Evolutionary conservation across 2,329 filamentous ascomycete species (phyloP).

Genomic region (Xylariaceae sp.): DNA sequence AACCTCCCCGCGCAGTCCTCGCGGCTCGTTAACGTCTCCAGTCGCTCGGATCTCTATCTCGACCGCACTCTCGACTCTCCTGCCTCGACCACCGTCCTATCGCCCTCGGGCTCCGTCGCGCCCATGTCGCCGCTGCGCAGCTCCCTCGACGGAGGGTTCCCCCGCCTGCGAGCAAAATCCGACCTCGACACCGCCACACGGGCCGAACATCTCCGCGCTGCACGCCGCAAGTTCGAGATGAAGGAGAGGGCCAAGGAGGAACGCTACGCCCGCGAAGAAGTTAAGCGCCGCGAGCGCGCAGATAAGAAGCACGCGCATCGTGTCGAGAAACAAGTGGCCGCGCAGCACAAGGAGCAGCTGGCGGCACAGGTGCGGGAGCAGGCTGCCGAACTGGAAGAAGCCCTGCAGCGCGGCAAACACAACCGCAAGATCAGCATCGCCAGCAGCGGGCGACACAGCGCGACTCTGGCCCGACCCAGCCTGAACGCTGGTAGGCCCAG

Average conservation of each 20-base stretch:
- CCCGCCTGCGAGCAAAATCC: slow-evolving; percentile 55
- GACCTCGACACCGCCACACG: slow-evolving; percentile 54
- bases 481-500: slow-evolving; percentile 22
- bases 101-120: slow-evolving; percentile 34
- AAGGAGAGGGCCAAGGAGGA: slow-evolving; percentile 59
- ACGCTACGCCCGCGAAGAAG: slow-evolving; percentile 57
- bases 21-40: slow-evolving; percentile 41
- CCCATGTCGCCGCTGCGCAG: slow-evolving; percentile 52
- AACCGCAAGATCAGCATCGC: slow-evolving; percentile 28
- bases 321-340: slow-evolving; percentile 43
- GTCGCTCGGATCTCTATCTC: slow-evolving; percentile 46
- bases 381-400: slow-evolving; percentile 29
- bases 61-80: slow-evolving; percentile 37
- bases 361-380: slow-evolving; percentile 39
- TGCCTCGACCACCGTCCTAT: slow-evolving; percentile 24
- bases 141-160: slow-evolving; percentile 56
- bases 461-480: slow-evolving; percentile 26
- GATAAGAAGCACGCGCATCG: slow-evolving; percentile 53
- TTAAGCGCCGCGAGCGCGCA: slow-evolving; percentile 55
- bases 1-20: slow-evolving; percentile 31
- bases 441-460: slow-evolving; percentile 28
- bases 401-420: slow-evolving; percentile 28
- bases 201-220: slow-evolving; percentile 55
- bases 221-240: slow-evolving; percentile 60
- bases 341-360: slow-evolving; percentile 43